Percentiles rank a stretch among this genome's conserved stretches.
Evolutionary conservation across 2,329 filamentous ascomycete species (phyloP).

Genomic region (Diaporthe sp.): DNA sequence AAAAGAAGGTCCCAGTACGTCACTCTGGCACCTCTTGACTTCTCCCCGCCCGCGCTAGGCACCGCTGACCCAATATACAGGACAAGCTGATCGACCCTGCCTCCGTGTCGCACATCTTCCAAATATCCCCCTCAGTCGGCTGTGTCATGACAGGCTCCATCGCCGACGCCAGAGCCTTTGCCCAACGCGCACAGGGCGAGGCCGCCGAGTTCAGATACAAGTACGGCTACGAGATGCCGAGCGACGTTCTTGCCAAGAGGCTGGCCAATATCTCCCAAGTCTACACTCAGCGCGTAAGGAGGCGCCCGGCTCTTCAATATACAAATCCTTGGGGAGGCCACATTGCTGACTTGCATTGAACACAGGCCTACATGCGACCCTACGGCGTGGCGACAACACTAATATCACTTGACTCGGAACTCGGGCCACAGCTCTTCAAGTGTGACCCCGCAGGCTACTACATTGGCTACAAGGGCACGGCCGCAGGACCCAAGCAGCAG

Average conservation of each 20-base stretch:
- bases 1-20: slow-evolving; percentile 99
- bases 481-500: slow-evolving; percentile 97
- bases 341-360: slow-evolving; percentile 32
- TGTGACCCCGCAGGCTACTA: slow-evolving; percentile 99
- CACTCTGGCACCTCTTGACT: slow-evolving; percentile 43
- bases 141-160: slow-evolving; percentile 99
- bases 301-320: slow-evolving; percentile 33
- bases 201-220: slow-evolving; percentile 99
- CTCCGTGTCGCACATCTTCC: slow-evolving; percentile 98
- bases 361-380: slow-evolving; percentile 93
- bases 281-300: slow-evolving; percentile 90
- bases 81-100: slow-evolving; percentile 99
- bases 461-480: slow-evolving; percentile 97
- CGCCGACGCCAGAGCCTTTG: slow-evolving; percentile 93
- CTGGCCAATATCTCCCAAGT: slow-evolving; percentile 99
- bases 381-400: slow-evolving; percentile 96
- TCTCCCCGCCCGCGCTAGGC: slow-evolving; percentile 37
- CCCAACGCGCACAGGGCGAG: slow-evolving; percentile 93
- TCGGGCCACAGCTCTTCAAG: slow-evolving; percentile 96
- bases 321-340: slow-evolving; percentile 14
- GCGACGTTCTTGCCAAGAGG: slow-evolving; percentile 95
- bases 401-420: slow-evolving; percentile 93
- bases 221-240: slow-evolving; percentile 99
- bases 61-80: slow-evolving; percentile 64
- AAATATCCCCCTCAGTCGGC: slow-evolving; percentile 93